A percentile compares a stretch with the other conserved stretches of the same genome.
phyloP scores from a whole-genome alignment of 768 basidiomycete genomes.

The Neoboletus brunneissimus region DNA sequence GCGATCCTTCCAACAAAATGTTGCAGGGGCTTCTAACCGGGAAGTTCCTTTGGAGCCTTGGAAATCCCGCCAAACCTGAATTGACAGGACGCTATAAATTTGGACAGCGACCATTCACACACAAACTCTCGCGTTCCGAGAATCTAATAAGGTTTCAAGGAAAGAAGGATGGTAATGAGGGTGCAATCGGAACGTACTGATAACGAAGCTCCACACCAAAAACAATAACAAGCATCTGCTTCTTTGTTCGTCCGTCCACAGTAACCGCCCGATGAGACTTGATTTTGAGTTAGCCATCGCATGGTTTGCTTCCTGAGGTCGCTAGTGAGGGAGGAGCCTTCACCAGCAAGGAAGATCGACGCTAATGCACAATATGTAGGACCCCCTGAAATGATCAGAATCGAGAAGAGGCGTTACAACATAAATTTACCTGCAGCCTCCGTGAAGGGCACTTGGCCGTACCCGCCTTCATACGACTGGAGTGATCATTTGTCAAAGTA shows the following conservation, averaged over 20 bases:
- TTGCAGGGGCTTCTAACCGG: constrained; percentile 50
- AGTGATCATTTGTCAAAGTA: constrained; percentile 1
- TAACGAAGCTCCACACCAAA: constrained; percentile 88
- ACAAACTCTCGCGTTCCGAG: constrained; percentile 60
- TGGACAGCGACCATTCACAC: constrained; percentile 50
- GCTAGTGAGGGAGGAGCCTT: constrained; percentile 25
- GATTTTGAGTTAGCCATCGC: constrained; percentile 77
- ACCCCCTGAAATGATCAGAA: constrained; percentile 54
- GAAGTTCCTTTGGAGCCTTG: constrained; percentile 74
- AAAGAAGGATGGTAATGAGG: not conserved
- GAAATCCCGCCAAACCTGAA: constrained; percentile 87
- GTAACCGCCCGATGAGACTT: constrained; percentile 68
- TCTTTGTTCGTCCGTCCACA: constrained; percentile 85
- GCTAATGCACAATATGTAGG: constrained; percentile 93
- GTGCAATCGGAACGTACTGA: constrained; percentile 44
- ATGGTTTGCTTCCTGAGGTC: constrained; percentile 53
- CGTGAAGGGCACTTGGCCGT: constrained; percentile 73
- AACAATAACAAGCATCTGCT: constrained; percentile 93
- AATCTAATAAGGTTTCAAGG: constrained; percentile 47
- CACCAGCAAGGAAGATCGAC: constrained; percentile 53
- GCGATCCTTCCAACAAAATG: not conserved
- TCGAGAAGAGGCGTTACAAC: not conserved
- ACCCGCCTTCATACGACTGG: constrained; percentile 92
- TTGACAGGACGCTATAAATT: constrained; percentile 75
- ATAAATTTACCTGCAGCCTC: constrained; percentile 75